phyloP scores from a whole-genome alignment of 2,329 filamentous ascomycete species.

The Magnaporthiopsis incrustans region DNA sequence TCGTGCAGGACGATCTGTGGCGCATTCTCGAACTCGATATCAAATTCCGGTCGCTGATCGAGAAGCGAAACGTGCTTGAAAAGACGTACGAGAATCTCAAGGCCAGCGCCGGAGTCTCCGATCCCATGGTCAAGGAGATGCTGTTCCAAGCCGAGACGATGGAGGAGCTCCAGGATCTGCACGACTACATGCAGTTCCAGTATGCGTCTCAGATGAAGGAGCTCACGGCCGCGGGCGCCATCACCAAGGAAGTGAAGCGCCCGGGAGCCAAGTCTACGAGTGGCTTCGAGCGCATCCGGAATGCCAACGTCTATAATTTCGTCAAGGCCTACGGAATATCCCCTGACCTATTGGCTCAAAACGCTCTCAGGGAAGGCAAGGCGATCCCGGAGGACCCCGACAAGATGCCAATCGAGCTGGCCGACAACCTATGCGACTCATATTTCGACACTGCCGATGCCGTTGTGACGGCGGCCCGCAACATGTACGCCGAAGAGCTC shows the following conservation, averaged over 20 bases:
- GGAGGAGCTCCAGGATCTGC: slow-evolving; percentile 92
- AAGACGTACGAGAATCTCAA: slow-evolving; percentile 70
- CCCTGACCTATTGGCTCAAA: slow-evolving; percentile 80
- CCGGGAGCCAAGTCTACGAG: slow-evolving; percentile 70
- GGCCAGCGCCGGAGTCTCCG: slow-evolving; percentile 51
- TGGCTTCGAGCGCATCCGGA: slow-evolving; percentile 78
- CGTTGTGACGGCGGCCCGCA: slow-evolving; percentile 70
- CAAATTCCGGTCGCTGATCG: slow-evolving; percentile 86
- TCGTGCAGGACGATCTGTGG: slow-evolving; percentile 92
- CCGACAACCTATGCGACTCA: slow-evolving; percentile 65
- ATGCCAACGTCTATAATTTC: slow-evolving; percentile 69
- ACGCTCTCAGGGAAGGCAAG: slow-evolving; percentile 69
- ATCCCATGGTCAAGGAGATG: slow-evolving; percentile 74
- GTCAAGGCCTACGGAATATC: slow-evolving; percentile 87
- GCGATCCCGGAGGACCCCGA: slow-evolving; percentile 78
- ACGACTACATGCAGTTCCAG: slow-evolving; percentile 94
- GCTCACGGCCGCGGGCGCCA: slow-evolving; percentile 54
- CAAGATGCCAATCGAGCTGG: slow-evolving; percentile 75
- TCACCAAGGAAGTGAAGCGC: slow-evolving; percentile 62
- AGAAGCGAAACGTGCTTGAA: slow-evolving; percentile 82
- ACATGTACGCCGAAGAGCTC: slow-evolving; percentile 87
- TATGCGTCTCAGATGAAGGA: slow-evolving; percentile 82
- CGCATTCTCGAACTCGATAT: slow-evolving; percentile 90
- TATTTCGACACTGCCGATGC: slow-evolving; percentile 69
- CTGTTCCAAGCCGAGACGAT: slow-evolving; percentile 73